Percentiles rank a stretch among this genome's conserved stretches.
phyloP scores from a whole-genome alignment of 1,139 yeast genomes.

The Sugiyamaella pinicola region DNA sequence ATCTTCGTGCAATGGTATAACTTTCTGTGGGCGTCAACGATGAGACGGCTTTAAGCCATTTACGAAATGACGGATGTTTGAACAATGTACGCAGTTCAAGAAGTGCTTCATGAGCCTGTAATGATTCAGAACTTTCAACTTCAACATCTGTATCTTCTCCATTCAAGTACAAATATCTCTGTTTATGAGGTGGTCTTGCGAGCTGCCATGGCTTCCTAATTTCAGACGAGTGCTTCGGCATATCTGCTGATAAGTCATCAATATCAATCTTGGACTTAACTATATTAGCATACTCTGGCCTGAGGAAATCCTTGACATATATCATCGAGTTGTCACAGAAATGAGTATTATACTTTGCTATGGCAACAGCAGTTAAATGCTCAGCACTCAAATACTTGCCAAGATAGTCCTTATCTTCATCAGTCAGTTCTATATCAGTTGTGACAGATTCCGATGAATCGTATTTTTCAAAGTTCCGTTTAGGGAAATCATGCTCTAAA shows the following conservation, averaged over 20 bases:
- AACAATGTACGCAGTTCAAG: constrained; percentile 61
- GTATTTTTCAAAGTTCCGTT: constrained; percentile 35
- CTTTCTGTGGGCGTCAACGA: constrained; percentile 66
- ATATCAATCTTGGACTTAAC: constrained; percentile 51
- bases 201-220: constrained; percentile 79
- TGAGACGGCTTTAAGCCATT: constrained; percentile 70
- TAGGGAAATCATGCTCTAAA: constrained; percentile 83
- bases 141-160: constrained; percentile 32
- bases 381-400: constrained; percentile 56
- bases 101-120: constrained; percentile 41
- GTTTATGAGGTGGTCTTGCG: constrained; percentile 93
- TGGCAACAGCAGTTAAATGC: constrained; percentile 50
- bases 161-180: constrained; percentile 71
- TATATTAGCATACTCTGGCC: constrained; percentile 52
- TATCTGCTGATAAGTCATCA: constrained; percentile 49
- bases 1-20: constrained; percentile 74
- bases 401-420: constrained; percentile 36
- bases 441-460: constrained; percentile 24
- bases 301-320: constrained; percentile 65
- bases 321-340: constrained; percentile 72
- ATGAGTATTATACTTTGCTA: constrained; percentile 49
- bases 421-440: constrained; percentile 23
- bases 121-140: constrained; percentile 30
- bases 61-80: constrained; percentile 62
- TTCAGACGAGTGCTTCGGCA: constrained; percentile 62